Conservation (phyloP, 441 rosid species). For the Gossypium laxum region DNA sequence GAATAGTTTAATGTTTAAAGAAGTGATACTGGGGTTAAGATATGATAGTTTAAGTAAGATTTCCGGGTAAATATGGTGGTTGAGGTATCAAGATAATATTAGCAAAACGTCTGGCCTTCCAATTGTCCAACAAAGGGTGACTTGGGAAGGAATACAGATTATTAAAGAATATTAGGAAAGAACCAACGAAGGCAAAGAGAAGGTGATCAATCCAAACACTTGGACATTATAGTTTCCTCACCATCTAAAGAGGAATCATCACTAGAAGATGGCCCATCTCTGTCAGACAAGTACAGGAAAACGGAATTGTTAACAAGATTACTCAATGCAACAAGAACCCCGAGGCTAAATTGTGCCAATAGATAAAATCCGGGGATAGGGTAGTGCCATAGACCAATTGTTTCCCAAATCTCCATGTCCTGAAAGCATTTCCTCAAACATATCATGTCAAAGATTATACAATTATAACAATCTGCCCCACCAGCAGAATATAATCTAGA, state of each 20-base stretch:
- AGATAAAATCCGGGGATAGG: constrained; percentile 19
- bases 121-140: neutral
- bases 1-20: neutral
- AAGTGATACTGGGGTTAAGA: neutral
- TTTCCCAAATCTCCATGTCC: constrained; percentile 20
- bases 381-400: constrained; percentile 17
- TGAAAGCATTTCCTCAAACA: neutral
- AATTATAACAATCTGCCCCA: neutral
- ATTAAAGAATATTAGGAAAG: neutral
- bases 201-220: neutral
- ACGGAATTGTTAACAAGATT: constrained; percentile 19
- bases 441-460: neutral
- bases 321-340: constrained; percentile 17
- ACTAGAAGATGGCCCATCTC: constrained; percentile 9
- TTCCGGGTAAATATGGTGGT: neutral
- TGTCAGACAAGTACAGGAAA: constrained; percentile 11
- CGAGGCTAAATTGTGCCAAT: constrained; percentile 14
- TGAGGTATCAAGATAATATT: neutral
- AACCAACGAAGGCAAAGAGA: neutral
- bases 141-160: neutral
- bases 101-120: neutral
- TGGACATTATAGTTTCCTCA: neutral
- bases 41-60: neutral
- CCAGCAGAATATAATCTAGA: neutral
- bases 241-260: constrained; percentile 12